Conservation (phyloP, 106 monocot genomes). For the Agapanthus africanus region DNA sequence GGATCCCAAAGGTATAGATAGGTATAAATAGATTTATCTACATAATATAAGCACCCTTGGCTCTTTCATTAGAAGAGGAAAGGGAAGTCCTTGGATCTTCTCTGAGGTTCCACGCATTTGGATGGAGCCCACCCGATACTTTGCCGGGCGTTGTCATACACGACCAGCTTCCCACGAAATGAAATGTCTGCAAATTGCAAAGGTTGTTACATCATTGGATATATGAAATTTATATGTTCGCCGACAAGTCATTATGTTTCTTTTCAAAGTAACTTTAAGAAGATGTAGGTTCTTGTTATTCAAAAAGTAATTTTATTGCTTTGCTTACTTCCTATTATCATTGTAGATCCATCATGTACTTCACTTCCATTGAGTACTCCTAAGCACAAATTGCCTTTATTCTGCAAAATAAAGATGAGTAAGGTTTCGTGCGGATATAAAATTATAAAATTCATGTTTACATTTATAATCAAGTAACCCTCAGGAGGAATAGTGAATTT, state of each 20-base stretch:
- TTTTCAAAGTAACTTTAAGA: not conserved
- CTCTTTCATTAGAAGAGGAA: slow-evolving; percentile 36
- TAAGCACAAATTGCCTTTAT: slow-evolving; percentile 70
- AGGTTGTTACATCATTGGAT: not conserved
- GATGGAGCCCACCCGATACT: slow-evolving; percentile 62
- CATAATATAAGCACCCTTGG: no score
- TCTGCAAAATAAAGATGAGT: slow-evolving; percentile 27
- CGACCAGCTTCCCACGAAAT: slow-evolving; percentile 53
- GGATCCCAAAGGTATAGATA: no score
- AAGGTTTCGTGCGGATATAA: no score
- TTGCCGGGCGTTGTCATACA: slow-evolving; percentile 61
- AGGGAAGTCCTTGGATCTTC: slow-evolving; percentile 33
- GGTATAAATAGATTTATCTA: no score
- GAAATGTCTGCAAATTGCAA: slow-evolving; percentile 58
- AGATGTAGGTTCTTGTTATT: not conserved
- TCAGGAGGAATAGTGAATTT: slow-evolving; percentile 63
- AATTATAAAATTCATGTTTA: slow-evolving; percentile 23
- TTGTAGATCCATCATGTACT: slow-evolving; percentile 53
- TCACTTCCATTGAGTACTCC: slow-evolving; percentile 75
- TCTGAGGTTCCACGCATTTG: slow-evolving; percentile 49
- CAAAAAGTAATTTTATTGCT: not conserved
- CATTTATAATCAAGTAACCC: slow-evolving; percentile 66
- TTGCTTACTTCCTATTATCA: slow-evolving; percentile 75
- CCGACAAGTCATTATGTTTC: no score
- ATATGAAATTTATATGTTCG: not conserved